Conservation (phyloP, 2,329 filamentous ascomycete genomes). For the Colletotrichum higginsianum region DNA sequence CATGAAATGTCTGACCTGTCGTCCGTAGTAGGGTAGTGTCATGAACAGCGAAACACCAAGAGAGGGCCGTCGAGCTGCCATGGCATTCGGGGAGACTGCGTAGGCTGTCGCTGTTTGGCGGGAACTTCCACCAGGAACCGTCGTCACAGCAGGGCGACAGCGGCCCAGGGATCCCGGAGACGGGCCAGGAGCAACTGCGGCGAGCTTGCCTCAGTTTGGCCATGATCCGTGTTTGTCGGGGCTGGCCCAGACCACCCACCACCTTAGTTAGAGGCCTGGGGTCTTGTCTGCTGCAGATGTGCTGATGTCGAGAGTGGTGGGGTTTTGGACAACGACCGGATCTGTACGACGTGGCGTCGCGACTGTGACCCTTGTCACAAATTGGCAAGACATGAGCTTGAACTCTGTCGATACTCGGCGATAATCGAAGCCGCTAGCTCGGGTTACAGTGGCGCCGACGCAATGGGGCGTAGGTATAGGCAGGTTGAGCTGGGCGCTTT, state of each 20-base stretch:
- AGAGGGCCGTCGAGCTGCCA: slow-evolving; percentile 19
- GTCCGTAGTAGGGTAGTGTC: neutral
- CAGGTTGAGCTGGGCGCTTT: slow-evolving; percentile 6
- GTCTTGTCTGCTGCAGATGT: slow-evolving; percentile 20
- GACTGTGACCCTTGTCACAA: slow-evolving; percentile 17
- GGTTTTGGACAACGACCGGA: slow-evolving; percentile 17
- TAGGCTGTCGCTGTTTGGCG: slow-evolving; percentile 2
- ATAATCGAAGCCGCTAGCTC: slow-evolving; percentile 20
- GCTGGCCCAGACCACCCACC: slow-evolving; percentile 27
- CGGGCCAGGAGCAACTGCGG: slow-evolving; percentile 16
- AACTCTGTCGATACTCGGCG: slow-evolving; percentile 23
- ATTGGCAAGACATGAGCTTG: slow-evolving; percentile 2
- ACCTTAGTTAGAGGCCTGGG: slow-evolving; percentile 1
- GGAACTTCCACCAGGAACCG: slow-evolving; percentile 21
- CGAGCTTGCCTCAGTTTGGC: slow-evolving; percentile 29
- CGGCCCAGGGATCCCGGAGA: slow-evolving; percentile 13
- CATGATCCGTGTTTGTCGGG: slow-evolving; percentile 34
- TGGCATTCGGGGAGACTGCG: neutral
- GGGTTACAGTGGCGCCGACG: slow-evolving; percentile 28
- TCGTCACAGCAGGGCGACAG: slow-evolving; percentile 22
- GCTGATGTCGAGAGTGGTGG: slow-evolving; percentile 3
- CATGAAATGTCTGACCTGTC: slow-evolving; percentile 6
- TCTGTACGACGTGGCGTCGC: slow-evolving; percentile 23
- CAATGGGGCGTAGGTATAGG: slow-evolving; percentile 24
- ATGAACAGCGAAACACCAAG: slow-evolving; percentile 12